Percentiles rank a stretch among this genome's conserved stretches.
Evolutionary conservation across 1,284 basidiomycete genomes (phyloP).

Genomic region (Trichosporon faecale): DNA sequence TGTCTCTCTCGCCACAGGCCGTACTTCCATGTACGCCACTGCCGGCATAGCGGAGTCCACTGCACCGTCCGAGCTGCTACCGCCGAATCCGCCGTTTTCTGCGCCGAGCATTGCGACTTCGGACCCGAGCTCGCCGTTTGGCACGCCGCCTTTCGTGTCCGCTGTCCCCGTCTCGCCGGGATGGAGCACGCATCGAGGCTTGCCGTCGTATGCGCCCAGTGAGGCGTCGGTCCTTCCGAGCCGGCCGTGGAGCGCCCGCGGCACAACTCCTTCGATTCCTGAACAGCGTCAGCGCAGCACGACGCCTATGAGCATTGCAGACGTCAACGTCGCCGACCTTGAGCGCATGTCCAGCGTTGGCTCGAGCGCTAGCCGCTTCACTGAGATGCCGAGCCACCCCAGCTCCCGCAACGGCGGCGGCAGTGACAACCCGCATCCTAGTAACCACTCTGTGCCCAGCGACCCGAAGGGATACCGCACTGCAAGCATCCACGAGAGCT

Average conservation of each 20-base stretch:
- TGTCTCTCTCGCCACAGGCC: neutral
- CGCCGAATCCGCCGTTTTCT: neutral
- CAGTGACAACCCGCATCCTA: neutral
- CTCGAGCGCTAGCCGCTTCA: neutral
- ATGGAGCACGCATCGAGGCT: neutral
- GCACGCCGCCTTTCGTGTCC: neutral
- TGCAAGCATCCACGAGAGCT: neutral
- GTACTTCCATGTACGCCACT: neutral
- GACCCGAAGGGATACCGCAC: neutral
- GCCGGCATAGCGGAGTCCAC: neutral
- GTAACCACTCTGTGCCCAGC: neutral
- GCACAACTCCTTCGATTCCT: neutral
- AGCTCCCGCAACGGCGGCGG: neutral
- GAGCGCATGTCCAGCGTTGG: slow-evolving; percentile 2
- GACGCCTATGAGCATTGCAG: neutral
- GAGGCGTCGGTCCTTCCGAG: neutral
- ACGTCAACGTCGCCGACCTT: slow-evolving; percentile 13
- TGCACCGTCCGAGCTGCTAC: neutral
- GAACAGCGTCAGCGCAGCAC: neutral
- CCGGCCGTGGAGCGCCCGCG: neutral
- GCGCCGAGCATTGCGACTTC: neutral
- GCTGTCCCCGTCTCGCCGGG: neutral
- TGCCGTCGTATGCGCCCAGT: neutral
- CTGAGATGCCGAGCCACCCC: neutral
- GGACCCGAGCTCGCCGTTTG: neutral